Base-by-base conservation (phyloP, 768 basidiomycete species). In the Lepiota brunneoincarnata region DNA sequence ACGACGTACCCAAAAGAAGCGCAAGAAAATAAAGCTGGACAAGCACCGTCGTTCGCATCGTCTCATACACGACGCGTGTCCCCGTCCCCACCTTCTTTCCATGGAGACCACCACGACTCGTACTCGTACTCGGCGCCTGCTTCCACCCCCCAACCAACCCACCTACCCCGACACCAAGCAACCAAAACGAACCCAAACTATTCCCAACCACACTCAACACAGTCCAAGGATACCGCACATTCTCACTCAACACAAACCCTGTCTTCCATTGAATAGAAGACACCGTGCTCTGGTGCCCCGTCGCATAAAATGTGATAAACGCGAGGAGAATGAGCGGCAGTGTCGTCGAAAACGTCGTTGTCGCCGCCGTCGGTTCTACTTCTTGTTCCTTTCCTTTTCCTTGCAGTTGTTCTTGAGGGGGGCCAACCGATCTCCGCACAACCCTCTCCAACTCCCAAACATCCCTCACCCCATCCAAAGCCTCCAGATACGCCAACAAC, bases 211-310 rank as follows among this genome's bases (percentile, higher is more conserved):
- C 86, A 21, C 92, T 84, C 1, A 89, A 41, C 0, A 86, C 86
- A 0, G 94, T 86, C 61, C 83, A 80, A 0, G 89, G 86, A 65
- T 91, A 93, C 10, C 70, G 74, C 40, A 93, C 73, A 0, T 77
- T 82, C 2, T 81, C 72, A 2, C 84, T 81, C 51, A 99, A 77
- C 24, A 98, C 67, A 69, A 98, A 99, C 6, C 90, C 95, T 1
- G 87, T 72, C 67, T 97, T 97, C 97, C 96, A 99, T 61, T 98
- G 96, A 39, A 99, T 81, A 2, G 91, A 89, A 1, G 92, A 80
- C 36, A 98, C 76, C 2, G 87, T 87, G 1, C 93, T 80, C 69
- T 98, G 94, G 63, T 99, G 97, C 2, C 97, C 96, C 0, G 95
- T 98, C 0, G 82, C 75, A 65, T 89, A 91, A 77, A 95, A 98